Evolutionary conservation across 1,284 basidiomycete species (phyloP), one percentile per base, ranked within the genome.

Genomic region (Coniferiporia weirii): DNA sequence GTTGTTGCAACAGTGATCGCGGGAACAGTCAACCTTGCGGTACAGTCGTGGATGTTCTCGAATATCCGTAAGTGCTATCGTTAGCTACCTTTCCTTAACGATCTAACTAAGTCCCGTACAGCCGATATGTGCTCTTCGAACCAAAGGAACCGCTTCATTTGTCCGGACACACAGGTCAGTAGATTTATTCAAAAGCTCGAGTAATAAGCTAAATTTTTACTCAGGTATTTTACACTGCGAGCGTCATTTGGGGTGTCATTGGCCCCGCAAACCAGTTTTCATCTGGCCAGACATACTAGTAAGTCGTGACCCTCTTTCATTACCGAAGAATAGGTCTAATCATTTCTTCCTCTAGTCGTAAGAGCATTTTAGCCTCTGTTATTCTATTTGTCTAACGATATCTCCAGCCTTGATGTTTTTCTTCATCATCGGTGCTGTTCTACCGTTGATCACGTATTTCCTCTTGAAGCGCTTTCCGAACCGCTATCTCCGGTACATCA

Each of bases 31-130:
- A 84, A 86, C 63, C 74, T 87, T 13, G 82, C 81, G 20, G 82
- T 88, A 1, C 83, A 89, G 67, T 72, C 81, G 1, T 90, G 85
- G 61, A 83, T 86, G 79, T 84, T 86, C 68, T 73, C 76, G 58
- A 79, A 85, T 67, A 81, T 85, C 36, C 75, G 51, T 47, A 17
- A 35, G 22, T 40, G 6, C 2, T 1, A 19, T 46, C 47, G 47
- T 48, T 44, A 40, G 19, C 20, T 27, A 54, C 38, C 17, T 27
- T 34, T 17, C 17, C 40, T 2, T 20, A 19, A 27, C 1, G 49
- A 5, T 27, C 27, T 27, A 27, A 27, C 27, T 27, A 5, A 27
- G 10, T n/a, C 13, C 27, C 34, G 10, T 22, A n/a, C 17, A 61
- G 60, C 54, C 13, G 52, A 61, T 61, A 75, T 81, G 46, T 61